Base-by-base conservation (phyloP, 345 rosid species). In the Rubroshorea leprosula region DNA sequence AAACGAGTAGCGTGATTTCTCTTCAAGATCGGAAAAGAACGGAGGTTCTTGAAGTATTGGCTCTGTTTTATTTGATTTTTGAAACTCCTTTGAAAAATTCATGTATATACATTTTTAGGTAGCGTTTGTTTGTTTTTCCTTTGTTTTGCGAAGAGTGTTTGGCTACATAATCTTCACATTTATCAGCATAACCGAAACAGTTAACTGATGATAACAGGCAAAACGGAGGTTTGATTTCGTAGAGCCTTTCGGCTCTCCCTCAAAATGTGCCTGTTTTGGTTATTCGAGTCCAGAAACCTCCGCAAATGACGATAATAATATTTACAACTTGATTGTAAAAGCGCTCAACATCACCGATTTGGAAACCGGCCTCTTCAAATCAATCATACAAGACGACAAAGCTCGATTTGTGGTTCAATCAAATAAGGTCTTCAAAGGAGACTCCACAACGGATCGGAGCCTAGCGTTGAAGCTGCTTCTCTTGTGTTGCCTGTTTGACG, bases 401-500 rank as follows among this genome's bases (percentile, higher is more conserved):
- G 29, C 69, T 4, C 69, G 50, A 38, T 70, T 80, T 60, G 13
- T 74, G 15, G 23, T 57, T 35, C 57, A 60, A 62, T 65, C 74
- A 0, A 74, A 66, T 57, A 68, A 35, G 8, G 17, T 68, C 51
- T 39, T 62, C 63, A 3, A 56, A 51, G 54, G 57, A 43, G 70
- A 62, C 59, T n/a, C 63, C 10, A 63, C 61, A 21, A 49, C 51
- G 5, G 72, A 76, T 61, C 72, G 83, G 47, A 23, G 13, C 48
- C 44, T 65, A 16, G 74, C 72, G 8, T 38, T 72, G 22, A 76
- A 76, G 65, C 77, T 86, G 35, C 88, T 89, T 46, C 72, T 51
- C 26, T 27, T 67, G 60, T 82, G 95, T 54, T 89, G 97, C 62
- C 6, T 56, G 22, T 67, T 63, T 62, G 92, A 89, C 66, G 65